These are phyloP conservation scores for Pestalotiopsis sp. DNA, from an alignment of 2,329 filamentous ascomycete genomes.

Conservation along the genomic window DNA sequence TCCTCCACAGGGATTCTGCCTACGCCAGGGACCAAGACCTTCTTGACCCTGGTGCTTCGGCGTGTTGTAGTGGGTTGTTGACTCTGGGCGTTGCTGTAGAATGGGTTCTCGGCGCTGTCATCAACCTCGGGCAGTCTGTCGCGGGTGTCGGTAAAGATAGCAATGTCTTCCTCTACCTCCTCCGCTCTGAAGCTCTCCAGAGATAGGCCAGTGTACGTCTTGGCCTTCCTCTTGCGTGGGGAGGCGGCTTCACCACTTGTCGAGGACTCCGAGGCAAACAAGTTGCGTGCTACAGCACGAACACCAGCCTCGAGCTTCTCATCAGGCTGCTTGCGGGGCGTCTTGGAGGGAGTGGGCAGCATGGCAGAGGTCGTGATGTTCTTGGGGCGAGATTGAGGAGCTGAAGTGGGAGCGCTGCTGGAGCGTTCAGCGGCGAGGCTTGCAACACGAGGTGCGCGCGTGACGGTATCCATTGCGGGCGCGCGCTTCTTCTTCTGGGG, in stretches of 20 bases:
- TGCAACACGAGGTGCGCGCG: constrained; percentile 45
- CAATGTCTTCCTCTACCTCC: constrained; percentile 61
- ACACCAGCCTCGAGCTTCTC: constrained; percentile 54
- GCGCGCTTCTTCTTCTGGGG: constrained; percentile 57
- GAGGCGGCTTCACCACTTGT: constrained; percentile 54
- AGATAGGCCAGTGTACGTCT: constrained; percentile 57
- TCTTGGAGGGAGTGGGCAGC: constrained; percentile 80
- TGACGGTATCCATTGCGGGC: constrained; percentile 48
- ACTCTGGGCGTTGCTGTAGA: constrained; percentile 54
- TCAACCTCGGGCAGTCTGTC: constrained; percentile 75
- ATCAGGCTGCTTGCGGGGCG: constrained; percentile 65
- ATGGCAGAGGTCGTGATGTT: constrained; percentile 47
- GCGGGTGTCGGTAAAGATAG: constrained; percentile 79
- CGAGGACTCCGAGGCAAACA: constrained; percentile 59
- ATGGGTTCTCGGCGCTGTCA: constrained; percentile 70
- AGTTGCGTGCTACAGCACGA: constrained; percentile 58
- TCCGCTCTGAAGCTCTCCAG: constrained; percentile 62
- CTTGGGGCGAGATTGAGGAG: constrained; percentile 32
- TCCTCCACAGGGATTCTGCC: constrained; percentile 63
- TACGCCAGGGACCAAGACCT: constrained; percentile 58
- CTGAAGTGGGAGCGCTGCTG: constrained; percentile 45
- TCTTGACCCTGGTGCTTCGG: constrained; percentile 55
- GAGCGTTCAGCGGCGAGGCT: constrained; percentile 35
- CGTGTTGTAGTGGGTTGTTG: constrained; percentile 43
- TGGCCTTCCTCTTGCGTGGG: constrained; percentile 59